phyloP scores from a whole-genome alignment of 2,329 filamentous ascomycete species.

The Dothideomycetes sp. region DNA sequence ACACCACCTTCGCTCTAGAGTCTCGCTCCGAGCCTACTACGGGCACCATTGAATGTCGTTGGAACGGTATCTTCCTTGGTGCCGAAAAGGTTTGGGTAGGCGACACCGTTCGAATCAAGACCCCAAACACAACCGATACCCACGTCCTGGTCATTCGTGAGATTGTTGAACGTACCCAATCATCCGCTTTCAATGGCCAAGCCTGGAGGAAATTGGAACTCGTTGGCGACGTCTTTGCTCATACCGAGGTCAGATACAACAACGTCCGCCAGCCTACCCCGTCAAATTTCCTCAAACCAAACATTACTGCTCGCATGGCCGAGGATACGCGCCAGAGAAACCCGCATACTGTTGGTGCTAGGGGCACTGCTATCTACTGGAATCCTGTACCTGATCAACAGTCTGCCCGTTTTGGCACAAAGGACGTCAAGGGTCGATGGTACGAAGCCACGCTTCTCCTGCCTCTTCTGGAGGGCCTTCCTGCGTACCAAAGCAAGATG shows the following conservation, averaged over 20 bases:
- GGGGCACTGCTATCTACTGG: conserved; percentile 29
- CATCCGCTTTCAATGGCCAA: conserved; percentile 13
- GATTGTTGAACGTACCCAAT: conserved; percentile 28
- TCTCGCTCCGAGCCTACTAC: conserved; percentile 25
- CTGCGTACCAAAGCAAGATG: conserved; percentile 15
- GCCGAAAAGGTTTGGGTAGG: conserved; percentile 50
- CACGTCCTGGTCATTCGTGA: conserved; percentile 38
- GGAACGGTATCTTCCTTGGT: conserved; percentile 45
- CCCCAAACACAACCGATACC: conserved; percentile 25
- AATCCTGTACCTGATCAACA: conserved; percentile 24
- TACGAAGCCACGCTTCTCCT: conserved; percentile 46
- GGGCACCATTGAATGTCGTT: conserved; percentile 32
- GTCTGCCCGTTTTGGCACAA: conserved; percentile 25
- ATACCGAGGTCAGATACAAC: conserved; percentile 29
- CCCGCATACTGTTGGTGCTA: conserved; percentile 26
- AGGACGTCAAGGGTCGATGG: conserved; percentile 48
- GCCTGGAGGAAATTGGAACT: conserved; percentile 17
- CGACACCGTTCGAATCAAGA: conserved; percentile 44
- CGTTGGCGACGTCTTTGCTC: conserved; percentile 42
- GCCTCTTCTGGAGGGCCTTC: conserved; percentile 20
- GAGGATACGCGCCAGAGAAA: conserved; percentile 42
- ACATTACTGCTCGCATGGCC: conserved; percentile 33
- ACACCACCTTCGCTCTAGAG: conserved; percentile 41
- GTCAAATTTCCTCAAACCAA: conserved; percentile 9
- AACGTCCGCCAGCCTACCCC: conserved; percentile 10